These are phyloP conservation scores for Torulaspora pretoriensis DNA, from an alignment of 1,139 yeast genomes.

Conservation along the genomic window DNA sequence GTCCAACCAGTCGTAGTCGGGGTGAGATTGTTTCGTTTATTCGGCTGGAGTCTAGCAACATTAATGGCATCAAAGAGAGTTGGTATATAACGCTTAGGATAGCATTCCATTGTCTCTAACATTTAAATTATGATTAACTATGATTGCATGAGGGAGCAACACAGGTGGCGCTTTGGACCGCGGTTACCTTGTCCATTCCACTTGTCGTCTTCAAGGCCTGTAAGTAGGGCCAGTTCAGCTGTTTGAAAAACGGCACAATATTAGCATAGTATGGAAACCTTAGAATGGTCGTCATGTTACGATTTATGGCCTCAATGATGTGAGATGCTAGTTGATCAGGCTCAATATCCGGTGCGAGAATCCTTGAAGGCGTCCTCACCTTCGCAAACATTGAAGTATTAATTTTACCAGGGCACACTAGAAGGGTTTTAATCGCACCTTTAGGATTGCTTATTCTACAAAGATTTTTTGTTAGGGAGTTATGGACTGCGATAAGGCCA, in stretches of 20 bases:
- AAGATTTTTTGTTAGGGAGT: slow-evolving; percentile 64
- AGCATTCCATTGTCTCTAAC: background rate
- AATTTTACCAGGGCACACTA: slow-evolving; percentile 85
- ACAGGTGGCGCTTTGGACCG: slow-evolving; percentile 2
- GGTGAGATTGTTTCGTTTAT: background rate
- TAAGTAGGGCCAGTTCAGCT: slow-evolving; percentile 68
- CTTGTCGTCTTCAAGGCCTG: slow-evolving; percentile 24
- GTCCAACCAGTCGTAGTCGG: slow-evolving; percentile 10
- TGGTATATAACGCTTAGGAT: background rate
- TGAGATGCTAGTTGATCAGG: slow-evolving; percentile 59
- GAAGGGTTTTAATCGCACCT: slow-evolving; percentile 52
- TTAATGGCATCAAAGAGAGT: background rate
- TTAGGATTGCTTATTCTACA: slow-evolving; percentile 43
- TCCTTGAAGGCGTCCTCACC: slow-evolving; percentile 63
- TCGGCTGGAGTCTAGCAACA: background rate
- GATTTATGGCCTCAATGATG: slow-evolving; percentile 52
- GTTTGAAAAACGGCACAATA: slow-evolving; percentile 64
- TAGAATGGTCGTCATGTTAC: slow-evolving; percentile 65
- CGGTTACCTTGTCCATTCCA: slow-evolving; percentile 32
- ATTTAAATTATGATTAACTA: background rate
- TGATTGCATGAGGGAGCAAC: background rate
- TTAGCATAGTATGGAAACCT: slow-evolving; percentile 73
- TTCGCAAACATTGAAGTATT: slow-evolving; percentile 67
- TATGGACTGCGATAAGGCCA: slow-evolving; percentile 79
- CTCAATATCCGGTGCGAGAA: slow-evolving; percentile 78